Conservation (phyloP, 2,329 filamentous ascomycete species). For the Purpureocillium takamizusanense region DNA sequence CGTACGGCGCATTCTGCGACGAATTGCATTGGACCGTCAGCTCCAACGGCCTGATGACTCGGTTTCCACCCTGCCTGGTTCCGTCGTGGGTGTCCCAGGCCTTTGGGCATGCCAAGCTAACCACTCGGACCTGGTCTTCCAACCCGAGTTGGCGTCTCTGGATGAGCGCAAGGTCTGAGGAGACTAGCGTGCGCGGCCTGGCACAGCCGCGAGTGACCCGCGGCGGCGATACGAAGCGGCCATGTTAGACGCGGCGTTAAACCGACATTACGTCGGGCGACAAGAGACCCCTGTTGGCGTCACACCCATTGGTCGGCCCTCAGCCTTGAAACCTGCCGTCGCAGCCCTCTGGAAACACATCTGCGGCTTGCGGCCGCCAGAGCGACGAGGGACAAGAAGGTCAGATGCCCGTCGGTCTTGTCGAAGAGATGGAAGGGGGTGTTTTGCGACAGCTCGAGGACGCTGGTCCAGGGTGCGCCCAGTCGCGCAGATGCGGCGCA, state of each 20-base stretch:
- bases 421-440: too few relatives aligned
- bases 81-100: background rate
- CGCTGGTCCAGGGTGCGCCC: too few relatives aligned
- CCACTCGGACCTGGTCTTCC: background rate
- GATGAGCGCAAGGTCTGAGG: slow-evolving; percentile 3
- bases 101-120: background rate
- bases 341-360: background rate
- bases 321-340: background rate
- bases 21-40: background rate
- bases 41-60: background rate
- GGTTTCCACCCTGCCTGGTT: background rate
- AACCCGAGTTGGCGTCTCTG: background rate
- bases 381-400: too few relatives aligned
- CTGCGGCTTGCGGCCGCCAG: too few relatives aligned
- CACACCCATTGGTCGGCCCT: slow-evolving; percentile 3
- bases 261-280: background rate
- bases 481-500: too few relatives aligned
- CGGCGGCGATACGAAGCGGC: slow-evolving; percentile 8
- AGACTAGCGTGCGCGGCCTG: slow-evolving; percentile 7
- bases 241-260: slow-evolving; percentile 8
- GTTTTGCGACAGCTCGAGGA: too few relatives aligned
- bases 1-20: too few relatives aligned
- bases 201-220: slow-evolving; percentile 6
- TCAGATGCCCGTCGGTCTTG: too few relatives aligned
- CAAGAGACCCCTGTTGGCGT: background rate